phyloP scores from a whole-genome alignment of 2,329 filamentous ascomycete genomes.

The Waltergamsia citrina region DNA sequence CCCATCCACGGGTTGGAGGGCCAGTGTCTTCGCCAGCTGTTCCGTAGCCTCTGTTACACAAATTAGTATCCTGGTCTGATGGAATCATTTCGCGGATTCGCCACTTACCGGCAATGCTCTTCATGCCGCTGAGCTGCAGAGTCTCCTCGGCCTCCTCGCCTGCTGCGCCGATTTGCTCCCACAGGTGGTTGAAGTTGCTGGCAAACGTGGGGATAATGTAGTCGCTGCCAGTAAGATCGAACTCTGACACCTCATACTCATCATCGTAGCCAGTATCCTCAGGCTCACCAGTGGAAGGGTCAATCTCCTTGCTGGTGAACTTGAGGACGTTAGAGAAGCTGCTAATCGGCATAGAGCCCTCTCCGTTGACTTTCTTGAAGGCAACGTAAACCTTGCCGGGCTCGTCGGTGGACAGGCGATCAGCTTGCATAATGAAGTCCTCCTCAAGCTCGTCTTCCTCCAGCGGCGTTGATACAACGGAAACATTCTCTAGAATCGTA shows the following conservation, averaged over 20 bases:
- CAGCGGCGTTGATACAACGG: slow-evolving; percentile 67
- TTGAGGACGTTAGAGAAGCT: slow-evolving; percentile 89
- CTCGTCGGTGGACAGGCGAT: slow-evolving; percentile 73
- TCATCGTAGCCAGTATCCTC: slow-evolving; percentile 93
- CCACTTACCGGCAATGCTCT: slow-evolving; percentile 79
- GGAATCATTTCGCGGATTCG: background rate
- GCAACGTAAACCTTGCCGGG: slow-evolving; percentile 92
- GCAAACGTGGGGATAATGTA: slow-evolving; percentile 92
- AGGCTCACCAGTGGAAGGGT: slow-evolving; percentile 84
- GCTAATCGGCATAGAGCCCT: slow-evolving; percentile 65
- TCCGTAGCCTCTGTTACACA: slow-evolving; percentile 86
- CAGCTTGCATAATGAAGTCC: slow-evolving; percentile 86
- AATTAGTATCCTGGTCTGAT: no score
- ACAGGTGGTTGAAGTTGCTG: slow-evolving; percentile 89
- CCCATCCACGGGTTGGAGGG: slow-evolving; percentile 87
- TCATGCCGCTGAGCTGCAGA: slow-evolving; percentile 75
- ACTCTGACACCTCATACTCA: slow-evolving; percentile 92
- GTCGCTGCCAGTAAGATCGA: slow-evolving; percentile 84
- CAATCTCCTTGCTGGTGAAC: slow-evolving; percentile 97
- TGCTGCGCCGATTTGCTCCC: slow-evolving; percentile 84
- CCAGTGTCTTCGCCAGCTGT: slow-evolving; percentile 76
- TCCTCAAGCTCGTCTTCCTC: slow-evolving; percentile 82
- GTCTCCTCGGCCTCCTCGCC: slow-evolving; percentile 90
- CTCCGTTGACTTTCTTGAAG: slow-evolving; percentile 75
- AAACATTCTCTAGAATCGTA: slow-evolving; percentile 83